Conservation (phyloP, 1,139 yeast genomes). For the Scheffersomyces illinoinensis region DNA sequence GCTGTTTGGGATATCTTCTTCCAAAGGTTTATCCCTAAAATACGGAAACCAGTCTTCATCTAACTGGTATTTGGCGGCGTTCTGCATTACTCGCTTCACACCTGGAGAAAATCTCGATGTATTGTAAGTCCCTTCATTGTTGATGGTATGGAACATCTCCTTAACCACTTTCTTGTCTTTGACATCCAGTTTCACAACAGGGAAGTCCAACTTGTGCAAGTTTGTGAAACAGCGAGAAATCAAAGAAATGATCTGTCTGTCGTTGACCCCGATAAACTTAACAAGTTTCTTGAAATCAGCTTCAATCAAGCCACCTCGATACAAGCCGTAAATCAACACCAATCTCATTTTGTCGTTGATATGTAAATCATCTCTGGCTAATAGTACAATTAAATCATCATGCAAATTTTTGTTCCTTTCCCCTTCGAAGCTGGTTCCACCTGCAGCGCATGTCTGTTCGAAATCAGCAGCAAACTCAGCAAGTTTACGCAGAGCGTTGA, state of each 20-base stretch:
- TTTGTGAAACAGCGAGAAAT: constrained; percentile 58
- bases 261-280: constrained; percentile 64
- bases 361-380: constrained; percentile 53
- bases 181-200: constrained; percentile 54
- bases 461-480: constrained; percentile 66
- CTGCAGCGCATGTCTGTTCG: constrained; percentile 75
- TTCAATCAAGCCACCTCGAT: constrained; percentile 81
- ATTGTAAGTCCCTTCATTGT: constrained; percentile 64
- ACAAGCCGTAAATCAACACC: constrained; percentile 74
- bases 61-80: constrained; percentile 47
- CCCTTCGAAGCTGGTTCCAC: constrained; percentile 74
- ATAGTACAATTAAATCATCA: constrained; percentile 60
- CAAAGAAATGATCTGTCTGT: constrained; percentile 53
- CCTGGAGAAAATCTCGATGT: constrained; percentile 81
- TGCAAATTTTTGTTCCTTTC: constrained; percentile 63
- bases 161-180: constrained; percentile 40
- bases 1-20: constrained; percentile 48
- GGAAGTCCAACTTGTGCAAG: constrained; percentile 66
- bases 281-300: constrained; percentile 72
- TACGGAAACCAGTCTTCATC: constrained; percentile 69
- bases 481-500: constrained; percentile 53
- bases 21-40: constrained; percentile 72
- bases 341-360: constrained; percentile 72
- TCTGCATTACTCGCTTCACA: constrained; percentile 56
- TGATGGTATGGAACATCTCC: constrained; percentile 62